Conservation (phyloP, 2,329 filamentous ascomycete genomes). For the Penicillium griseofulvum region DNA sequence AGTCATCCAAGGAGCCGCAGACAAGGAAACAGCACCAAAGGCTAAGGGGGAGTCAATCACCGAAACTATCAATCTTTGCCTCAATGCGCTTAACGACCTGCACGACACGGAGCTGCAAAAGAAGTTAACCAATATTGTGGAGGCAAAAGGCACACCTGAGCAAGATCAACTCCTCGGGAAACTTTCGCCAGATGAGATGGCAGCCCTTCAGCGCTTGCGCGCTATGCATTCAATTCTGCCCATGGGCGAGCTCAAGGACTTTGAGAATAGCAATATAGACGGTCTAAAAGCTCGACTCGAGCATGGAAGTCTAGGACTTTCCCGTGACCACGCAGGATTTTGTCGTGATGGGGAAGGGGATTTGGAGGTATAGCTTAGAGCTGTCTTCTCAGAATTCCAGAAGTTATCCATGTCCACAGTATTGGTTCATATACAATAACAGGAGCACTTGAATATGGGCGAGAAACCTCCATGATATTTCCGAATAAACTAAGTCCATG, state of each 20-base stretch:
- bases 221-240: background rate
- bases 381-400: background rate
- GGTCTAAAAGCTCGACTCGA: background rate
- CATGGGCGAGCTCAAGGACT: background rate
- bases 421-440: too few relatives aligned
- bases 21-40: conserved; percentile 19
- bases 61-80: conserved; percentile 25
- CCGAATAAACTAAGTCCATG: too few relatives aligned
- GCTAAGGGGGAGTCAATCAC: conserved; percentile 14
- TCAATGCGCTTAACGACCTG: background rate
- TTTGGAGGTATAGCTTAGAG: background rate
- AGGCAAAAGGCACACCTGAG: background rate
- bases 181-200: background rate
- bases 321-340: background rate
- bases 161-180: background rate
- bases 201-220: background rate
- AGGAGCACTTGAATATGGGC: too few relatives aligned
- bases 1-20: conserved; percentile 31
- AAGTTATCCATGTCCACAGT: too few relatives aligned
- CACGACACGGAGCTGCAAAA: background rate
- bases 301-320: background rate
- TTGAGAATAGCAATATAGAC: background rate
- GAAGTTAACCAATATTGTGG: background rate
- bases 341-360: background rate
- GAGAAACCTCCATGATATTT: too few relatives aligned